Percentiles rank a stretch among this genome's conserved stretches.
phyloP scores from a whole-genome alignment of 805 yeast genomes.

The Metschnikowia hibisci region DNA sequence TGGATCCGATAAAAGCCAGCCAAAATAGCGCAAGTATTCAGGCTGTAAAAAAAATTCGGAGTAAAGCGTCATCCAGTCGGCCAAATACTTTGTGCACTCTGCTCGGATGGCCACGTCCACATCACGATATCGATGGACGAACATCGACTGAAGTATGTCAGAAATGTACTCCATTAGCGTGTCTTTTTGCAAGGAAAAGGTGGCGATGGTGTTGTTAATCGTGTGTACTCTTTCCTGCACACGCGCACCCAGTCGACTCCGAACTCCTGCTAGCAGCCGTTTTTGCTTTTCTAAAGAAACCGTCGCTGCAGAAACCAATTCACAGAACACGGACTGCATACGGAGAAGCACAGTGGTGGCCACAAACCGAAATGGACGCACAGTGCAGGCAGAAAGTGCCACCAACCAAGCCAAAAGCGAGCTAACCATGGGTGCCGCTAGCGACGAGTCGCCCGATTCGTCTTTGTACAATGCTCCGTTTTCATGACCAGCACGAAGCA shows the following conservation, averaged over 20 bases:
- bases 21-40: slow-evolving; percentile 69
- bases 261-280: slow-evolving; percentile 37
- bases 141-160: slow-evolving; percentile 64
- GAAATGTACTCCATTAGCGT: slow-evolving; percentile 53
- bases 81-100: slow-evolving; percentile 60
- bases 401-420: slow-evolving; percentile 72
- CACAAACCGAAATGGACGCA: slow-evolving; percentile 67
- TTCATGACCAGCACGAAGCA: slow-evolving; percentile 55
- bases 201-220: slow-evolving; percentile 39
- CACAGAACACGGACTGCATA: slow-evolving; percentile 60
- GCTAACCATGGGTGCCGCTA: slow-evolving; percentile 45
- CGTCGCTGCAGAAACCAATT: slow-evolving; percentile 37
- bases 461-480: slow-evolving; percentile 52
- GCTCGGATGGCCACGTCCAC: slow-evolving; percentile 66
- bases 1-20: slow-evolving; percentile 81
- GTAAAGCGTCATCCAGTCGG: slow-evolving; percentile 65
- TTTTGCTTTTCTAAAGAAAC: slow-evolving; percentile 40
- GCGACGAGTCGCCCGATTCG: slow-evolving; percentile 16
- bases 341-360: slow-evolving; percentile 57
- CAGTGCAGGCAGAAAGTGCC: slow-evolving; percentile 62
- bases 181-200: slow-evolving; percentile 43
- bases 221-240: slow-evolving; percentile 40
- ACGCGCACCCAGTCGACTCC: slow-evolving; percentile 20
- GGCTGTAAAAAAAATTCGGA: slow-evolving; percentile 73
- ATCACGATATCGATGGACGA: slow-evolving; percentile 77